Conservation (phyloP, 495 filamentous ascomycete genomes). For the Penicillium longicatenatum region DNA sequence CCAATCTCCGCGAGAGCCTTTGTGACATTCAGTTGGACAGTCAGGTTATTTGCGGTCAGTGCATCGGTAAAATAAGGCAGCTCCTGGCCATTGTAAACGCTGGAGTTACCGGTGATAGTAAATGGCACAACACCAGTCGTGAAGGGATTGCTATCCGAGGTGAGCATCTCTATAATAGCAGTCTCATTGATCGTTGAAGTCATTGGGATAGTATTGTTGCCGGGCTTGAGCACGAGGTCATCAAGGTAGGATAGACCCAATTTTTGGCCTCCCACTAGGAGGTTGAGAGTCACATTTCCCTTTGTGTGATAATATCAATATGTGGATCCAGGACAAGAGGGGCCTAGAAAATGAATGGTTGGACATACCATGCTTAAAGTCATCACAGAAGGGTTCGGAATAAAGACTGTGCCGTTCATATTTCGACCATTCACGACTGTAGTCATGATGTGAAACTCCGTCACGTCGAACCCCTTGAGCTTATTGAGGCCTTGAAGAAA, state of each 20-base stretch:
- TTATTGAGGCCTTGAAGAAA: conserved; percentile 53
- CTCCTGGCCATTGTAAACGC: conserved; percentile 57
- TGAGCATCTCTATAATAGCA: conserved; percentile 45
- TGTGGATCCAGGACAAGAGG: not conserved
- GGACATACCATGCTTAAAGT: conserved; percentile 60
- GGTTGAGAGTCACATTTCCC: conserved; percentile 67
- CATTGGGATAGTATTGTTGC: conserved; percentile 60
- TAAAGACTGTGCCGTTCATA: conserved; percentile 61
- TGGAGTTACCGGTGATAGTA: conserved; percentile 57
- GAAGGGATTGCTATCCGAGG: conserved; percentile 41
- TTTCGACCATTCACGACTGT: conserved; percentile 53
- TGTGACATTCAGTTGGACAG: conserved; percentile 43
- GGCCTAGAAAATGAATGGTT: not conserved
- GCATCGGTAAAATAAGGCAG: conserved; percentile 63
- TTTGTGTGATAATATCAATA: conserved; percentile 28
- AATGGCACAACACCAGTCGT: conserved; percentile 60
- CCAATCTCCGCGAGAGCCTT: not conserved
- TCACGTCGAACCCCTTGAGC: conserved; percentile 61
- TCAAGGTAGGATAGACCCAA: conserved; percentile 59
- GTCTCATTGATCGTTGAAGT: conserved; percentile 52
- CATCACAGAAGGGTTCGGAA: conserved; percentile 72
- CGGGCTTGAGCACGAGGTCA: conserved; percentile 60
- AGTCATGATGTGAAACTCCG: conserved; percentile 50
- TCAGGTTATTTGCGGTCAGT: conserved; percentile 40
- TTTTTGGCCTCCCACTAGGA: conserved; percentile 49